Evolutionary conservation across 2,329 filamentous ascomycete genomes (phyloP).

Genomic region (Trichoderma brevicompactum): DNA sequence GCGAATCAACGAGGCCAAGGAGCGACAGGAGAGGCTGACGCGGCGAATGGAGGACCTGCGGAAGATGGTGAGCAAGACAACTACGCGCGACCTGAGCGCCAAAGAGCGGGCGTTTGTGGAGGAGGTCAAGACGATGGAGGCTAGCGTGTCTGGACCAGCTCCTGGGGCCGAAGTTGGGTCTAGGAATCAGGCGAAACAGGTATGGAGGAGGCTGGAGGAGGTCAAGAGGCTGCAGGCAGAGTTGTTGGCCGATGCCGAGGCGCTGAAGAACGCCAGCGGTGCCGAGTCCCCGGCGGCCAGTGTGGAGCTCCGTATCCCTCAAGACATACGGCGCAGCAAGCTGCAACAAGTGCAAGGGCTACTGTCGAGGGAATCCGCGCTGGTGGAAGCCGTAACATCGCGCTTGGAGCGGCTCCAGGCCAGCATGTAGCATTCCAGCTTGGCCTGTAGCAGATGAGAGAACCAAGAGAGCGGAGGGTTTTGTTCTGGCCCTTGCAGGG

Average conservation of each 20-base stretch:
- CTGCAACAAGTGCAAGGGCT: conserved; percentile 65
- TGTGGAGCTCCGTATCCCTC: conserved; percentile 58
- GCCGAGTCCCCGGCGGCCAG: conserved; percentile 37
- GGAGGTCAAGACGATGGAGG: conserved; percentile 59
- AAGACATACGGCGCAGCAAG: conserved; percentile 65
- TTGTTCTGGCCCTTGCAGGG: neutral
- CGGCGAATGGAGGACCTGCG: conserved; percentile 64
- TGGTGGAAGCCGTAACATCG: conserved; percentile 68
- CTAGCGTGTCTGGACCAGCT: conserved; percentile 48
- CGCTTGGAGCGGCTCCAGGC: conserved; percentile 62
- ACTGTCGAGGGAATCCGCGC: conserved; percentile 67
- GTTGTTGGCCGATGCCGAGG: conserved; percentile 56
- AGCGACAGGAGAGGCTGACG: conserved; percentile 60
- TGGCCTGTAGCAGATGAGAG: neutral
- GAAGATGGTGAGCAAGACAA: conserved; percentile 48
- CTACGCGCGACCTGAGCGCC: conserved; percentile 49
- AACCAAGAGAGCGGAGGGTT: neutral
- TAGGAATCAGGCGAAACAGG: conserved; percentile 51
- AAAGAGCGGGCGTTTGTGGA: conserved; percentile 54
- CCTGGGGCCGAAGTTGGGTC: conserved; percentile 37
- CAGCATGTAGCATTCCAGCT: conserved; percentile 32
- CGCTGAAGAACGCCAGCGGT: conserved; percentile 42
- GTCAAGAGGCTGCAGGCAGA: conserved; percentile 58
- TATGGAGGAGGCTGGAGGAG: conserved; percentile 62
- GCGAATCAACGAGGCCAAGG: conserved; percentile 58